Base-by-base conservation (phyloP, 2,329 filamentous ascomycete genomes). In the Chaetomium sp. region DNA sequence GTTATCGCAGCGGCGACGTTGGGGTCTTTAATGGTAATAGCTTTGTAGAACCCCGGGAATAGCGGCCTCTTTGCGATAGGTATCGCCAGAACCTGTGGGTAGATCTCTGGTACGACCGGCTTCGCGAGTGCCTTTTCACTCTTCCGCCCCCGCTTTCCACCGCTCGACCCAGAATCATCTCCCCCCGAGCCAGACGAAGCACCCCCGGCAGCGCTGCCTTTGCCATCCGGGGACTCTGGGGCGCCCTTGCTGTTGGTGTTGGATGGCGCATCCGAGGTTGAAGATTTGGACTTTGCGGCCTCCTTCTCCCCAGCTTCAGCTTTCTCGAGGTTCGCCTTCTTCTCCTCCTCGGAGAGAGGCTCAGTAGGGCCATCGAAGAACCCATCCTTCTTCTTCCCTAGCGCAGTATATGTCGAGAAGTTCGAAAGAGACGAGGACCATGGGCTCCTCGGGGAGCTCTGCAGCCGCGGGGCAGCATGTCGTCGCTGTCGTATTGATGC, bases 21-120 rank as follows among this genome's bases (percentile, higher is more conserved):
- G 21, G 91, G 91, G 74, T 99, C 93, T 75, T 92, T 90, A 71
- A 99, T 96, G 3, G 94, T 99, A 71, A 99, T 95, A 10, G 95
- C 94, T 79, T 99, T 99, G 82, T 99, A 99, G 78, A 98, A 99
- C 1, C 95, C 95, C 1, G 95, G 95, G 78, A 98, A 99, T 13
- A 99, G 81, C 12, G 95, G 95, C 60, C 95, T 86, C 76, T 96
- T 93, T 31, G 92, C 91, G 72, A 99, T 97, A 8, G 95, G 95
- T 63, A 99, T 96, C 2, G 94, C 94, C 85, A 99, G 92, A 62
- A 99, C 93, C 76, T 98, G 95, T 3, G 95, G 95, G 76, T 99
- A 99, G 51, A 97, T 89, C 67, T 99, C 95, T 16, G 95, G 95
- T 16, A 98, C 90, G 2, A 90, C 87, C 1, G 93, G 91, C 79